phyloP scores from a whole-genome alignment of 495 filamentous ascomycete species.

The Clohesyomyces aquaticus region DNA sequence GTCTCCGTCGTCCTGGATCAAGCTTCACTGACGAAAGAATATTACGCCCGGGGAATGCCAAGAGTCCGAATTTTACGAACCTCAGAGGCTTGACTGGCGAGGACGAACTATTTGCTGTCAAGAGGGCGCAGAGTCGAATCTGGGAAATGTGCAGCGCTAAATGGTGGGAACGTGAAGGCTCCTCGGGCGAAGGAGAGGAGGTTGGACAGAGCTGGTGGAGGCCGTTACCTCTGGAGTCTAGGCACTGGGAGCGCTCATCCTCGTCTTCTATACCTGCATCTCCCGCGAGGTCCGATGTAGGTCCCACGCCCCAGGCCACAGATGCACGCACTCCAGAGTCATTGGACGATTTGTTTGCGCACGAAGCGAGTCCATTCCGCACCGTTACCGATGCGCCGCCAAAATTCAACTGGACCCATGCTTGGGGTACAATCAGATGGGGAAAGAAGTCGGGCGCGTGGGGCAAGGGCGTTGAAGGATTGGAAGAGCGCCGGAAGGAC shows the following conservation, averaged over 20 bases:
- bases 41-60: slow-evolving; percentile 26
- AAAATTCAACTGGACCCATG: slow-evolving; percentile 55
- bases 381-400: slow-evolving; percentile 52
- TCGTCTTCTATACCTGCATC: slow-evolving; percentile 5
- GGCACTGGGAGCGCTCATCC: slow-evolving; percentile 28
- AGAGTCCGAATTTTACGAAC: slow-evolving; percentile 54
- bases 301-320: background rate
- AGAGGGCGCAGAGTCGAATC: slow-evolving; percentile 65
- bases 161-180: slow-evolving; percentile 60
- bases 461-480: slow-evolving; percentile 55
- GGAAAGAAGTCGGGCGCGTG: slow-evolving; percentile 58
- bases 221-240: slow-evolving; percentile 59
- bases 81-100: slow-evolving; percentile 67
- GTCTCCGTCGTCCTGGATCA: slow-evolving; percentile 25
- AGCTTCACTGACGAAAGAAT: slow-evolving; percentile 20
- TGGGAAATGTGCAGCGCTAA: slow-evolving; percentile 70
- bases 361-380: slow-evolving; percentile 53
- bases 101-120: slow-evolving; percentile 74
- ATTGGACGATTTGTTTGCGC: slow-evolving; percentile 36
- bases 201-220: slow-evolving; percentile 60
- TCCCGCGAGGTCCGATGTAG: background rate
- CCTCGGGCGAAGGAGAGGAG: slow-evolving; percentile 60
- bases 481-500: slow-evolving; percentile 44
- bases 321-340: background rate
- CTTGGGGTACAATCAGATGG: slow-evolving; percentile 59